Conservation (phyloP, 208 protist genomes). For the Angomonas deanei region DNA sequence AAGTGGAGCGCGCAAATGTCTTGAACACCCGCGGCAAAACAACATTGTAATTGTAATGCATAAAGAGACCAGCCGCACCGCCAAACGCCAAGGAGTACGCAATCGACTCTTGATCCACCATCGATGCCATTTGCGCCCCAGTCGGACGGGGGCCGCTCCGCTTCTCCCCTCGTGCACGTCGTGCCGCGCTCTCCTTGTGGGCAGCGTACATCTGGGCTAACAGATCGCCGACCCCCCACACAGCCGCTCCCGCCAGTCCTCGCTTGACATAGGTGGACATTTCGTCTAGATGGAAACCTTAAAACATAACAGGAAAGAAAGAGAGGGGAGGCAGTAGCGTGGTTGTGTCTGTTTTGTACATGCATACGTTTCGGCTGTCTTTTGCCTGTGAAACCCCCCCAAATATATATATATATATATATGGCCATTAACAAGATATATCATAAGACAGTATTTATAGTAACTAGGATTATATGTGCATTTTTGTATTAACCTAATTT, state of each 20-base stretch:
- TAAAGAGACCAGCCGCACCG: slow-evolving; percentile 17
- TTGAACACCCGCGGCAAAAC: slow-evolving; percentile 33
- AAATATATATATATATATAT: background rate
- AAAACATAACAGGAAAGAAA: slow-evolving; percentile 15
- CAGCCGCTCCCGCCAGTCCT: slow-evolving; percentile 14
- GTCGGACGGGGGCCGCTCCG: slow-evolving; percentile 23
- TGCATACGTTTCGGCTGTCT: too few relatives aligned
- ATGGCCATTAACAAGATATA: background rate
- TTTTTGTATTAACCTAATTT: background rate
- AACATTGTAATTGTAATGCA: slow-evolving; percentile 6
- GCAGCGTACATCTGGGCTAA: slow-evolving; percentile 68
- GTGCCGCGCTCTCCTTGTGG: slow-evolving; percentile 40
- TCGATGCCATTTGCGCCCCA: slow-evolving; percentile 35
- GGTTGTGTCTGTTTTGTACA: too few relatives aligned
- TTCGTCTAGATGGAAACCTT: background rate
- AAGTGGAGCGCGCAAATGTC: slow-evolving; percentile 18
- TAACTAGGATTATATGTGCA: background rate
- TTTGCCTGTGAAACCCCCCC: background rate
- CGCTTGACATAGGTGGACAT: slow-evolving; percentile 11
- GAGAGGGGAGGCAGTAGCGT: slow-evolving; percentile 2
- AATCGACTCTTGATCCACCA: slow-evolving; percentile 56
- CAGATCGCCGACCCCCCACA: slow-evolving; percentile 58
- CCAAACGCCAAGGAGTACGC: slow-evolving; percentile 41
- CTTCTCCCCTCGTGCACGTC: slow-evolving; percentile 32
- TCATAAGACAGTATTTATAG: background rate